Percentiles rank a stretch among this genome's conserved stretches.
Conservation (phyloP, 1,139 yeast species). For the Blastobotrys indianensis region DNA sequence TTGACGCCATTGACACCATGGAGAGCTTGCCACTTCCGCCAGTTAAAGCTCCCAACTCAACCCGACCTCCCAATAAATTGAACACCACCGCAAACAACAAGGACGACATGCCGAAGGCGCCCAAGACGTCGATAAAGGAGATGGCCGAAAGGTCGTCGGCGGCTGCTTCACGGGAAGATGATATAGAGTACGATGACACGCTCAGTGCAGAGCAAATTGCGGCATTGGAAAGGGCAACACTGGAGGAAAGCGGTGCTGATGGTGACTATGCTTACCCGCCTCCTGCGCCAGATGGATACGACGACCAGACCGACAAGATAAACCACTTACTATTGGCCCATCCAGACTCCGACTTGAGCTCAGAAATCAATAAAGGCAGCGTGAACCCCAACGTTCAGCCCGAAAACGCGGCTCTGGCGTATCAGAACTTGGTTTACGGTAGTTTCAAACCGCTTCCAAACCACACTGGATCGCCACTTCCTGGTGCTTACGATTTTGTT, state of each 20-base stretch:
- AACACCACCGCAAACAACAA: constrained; percentile 6
- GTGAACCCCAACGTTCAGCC: constrained; percentile 3
- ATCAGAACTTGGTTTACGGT: constrained; percentile 10
- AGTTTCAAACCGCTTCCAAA: constrained; percentile 9
- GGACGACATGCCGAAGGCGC: constrained; percentile 8
- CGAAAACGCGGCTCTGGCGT: constrained; percentile 10
- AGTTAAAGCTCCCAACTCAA: constrained; percentile 2
- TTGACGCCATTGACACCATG: constrained; percentile 37
- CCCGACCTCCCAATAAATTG: constrained; percentile 2
- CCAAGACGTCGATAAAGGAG: neutral
- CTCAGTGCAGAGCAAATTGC: constrained; percentile 5
- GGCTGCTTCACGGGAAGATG: neutral
- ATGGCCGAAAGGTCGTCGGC: constrained; percentile 3
- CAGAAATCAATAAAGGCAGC: neutral
- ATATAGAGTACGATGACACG: neutral
- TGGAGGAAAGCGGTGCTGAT: neutral
- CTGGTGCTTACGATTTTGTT: constrained; percentile 7
- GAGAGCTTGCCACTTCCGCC: constrained; percentile 30
- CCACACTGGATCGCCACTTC: constrained; percentile 7
- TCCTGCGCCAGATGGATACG: constrained; percentile 14
- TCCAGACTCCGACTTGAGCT: constrained; percentile 11
- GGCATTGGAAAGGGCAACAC: constrained; percentile 2
- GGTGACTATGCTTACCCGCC: constrained; percentile 13
- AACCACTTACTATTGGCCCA: constrained; percentile 24
- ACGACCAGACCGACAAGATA: constrained; percentile 8